Base-by-base conservation (phyloP, 2,329 filamentous ascomycete genomes). In the Aquanectria penicillioides region DNA sequence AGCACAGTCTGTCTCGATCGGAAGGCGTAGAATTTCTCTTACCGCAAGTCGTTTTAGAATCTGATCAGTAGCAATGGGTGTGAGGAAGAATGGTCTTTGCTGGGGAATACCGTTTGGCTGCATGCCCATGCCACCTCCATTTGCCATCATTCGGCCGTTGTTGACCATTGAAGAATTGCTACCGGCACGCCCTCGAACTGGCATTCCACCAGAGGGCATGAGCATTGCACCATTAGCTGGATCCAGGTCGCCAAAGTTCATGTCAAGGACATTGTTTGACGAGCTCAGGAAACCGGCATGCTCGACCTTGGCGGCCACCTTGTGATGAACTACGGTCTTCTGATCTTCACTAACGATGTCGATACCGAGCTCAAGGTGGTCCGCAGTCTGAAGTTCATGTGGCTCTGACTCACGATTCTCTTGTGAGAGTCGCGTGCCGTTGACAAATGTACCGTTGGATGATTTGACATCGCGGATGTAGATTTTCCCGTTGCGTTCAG, bases 291-390 rank as follows among this genome's bases (percentile, higher is more conserved):
- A 90, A 6, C 95, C 95, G 33, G 95, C 93, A 78, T 97, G 93
- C 75, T 99, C 95, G 54, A 99, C 93, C 74, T 96, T 96, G 54
- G 95, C 94, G 17, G 94, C 94, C 43, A 99, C 95, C 74, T 99
- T 99, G 80, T 98, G 95, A 73, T 99, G 95, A 12, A 99, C 94
- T 23, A 99, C 93, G 0, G 94, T 97, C 79, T 97, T 98, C 75
- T 98, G 94, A 74, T 99, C 95, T 75, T 99, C 95, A 76, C 93
- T 97, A 48, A 99, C 94, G 71, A 99, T 99, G 73, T 99, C 95
- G 69, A 99, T 99, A 54, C 95, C 95, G 29, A 99, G 84, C 73
- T 99, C 95, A 50, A 99, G 81, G 63, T 95, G 92, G 73, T 99
- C 95, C 65, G 93, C 89, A 59, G 94, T 93, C 70, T 94, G 90